Evolutionary conservation across 345 rosid species (phyloP), one percentile per base, ranked within the genome.

Genomic region (Salix dunnii): DNA sequence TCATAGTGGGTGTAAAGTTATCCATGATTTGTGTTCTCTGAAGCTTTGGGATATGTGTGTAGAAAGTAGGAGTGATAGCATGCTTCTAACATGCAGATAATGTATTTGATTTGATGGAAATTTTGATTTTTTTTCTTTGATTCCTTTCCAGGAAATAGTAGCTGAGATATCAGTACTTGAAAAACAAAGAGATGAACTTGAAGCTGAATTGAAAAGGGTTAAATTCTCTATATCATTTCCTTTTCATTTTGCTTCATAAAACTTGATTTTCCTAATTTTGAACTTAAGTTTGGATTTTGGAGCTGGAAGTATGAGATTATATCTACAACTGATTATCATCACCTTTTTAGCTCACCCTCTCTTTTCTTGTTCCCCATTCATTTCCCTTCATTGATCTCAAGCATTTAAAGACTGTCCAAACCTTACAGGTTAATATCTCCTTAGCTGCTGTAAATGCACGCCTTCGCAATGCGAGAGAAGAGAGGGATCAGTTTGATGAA

Each of bases 401-500:
- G 67, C 14, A 36, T 48, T 76, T 70, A 68, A 53, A 74, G 43
- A 74, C 70, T 75, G 71, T 58, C 60, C 46, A 16, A 38, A 7
- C 31, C 69, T 33, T 80, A 77, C 75, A 96, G 99, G 97, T 96
- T 49, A 91, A 93, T 80, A 86, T 90, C 78, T 86, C 99, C 43
- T 83, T 96, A 85, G 92, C 98, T 81, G 96, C 96, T 82, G 96
- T 97, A 74, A 89, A 91, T 83, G 91, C 92, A 31, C 90, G 96
- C 72, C 91, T 89, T 43, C 94, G 78, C 60, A 84, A 93, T 87
- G 93, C 91, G 43, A 80, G 76, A 68, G 99, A 95, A 80, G 99
- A 96, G 87, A 87, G 93, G 76, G 97, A 93, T 72, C 98, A 96
- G 75, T 96, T 93, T 87, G 91, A 87, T 72, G 98, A 93, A 87